Evolutionary conservation across 73 alveolate genomes (phyloP).

Genomic region (Effrenium voratum): DNA sequence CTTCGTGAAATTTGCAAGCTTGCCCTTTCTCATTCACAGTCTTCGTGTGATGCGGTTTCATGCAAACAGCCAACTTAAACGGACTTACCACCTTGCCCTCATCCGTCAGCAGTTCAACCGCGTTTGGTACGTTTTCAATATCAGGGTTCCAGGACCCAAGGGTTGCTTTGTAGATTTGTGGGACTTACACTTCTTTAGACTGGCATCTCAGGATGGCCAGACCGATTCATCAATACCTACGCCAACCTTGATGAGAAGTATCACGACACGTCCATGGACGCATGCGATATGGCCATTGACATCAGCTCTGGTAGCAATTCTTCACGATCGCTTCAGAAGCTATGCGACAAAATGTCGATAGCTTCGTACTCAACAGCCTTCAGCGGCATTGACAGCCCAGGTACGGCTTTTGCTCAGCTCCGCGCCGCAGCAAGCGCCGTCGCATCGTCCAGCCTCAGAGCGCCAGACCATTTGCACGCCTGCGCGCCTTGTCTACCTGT

Average conservation of each 20-base stretch:
- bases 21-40: no score
- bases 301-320: not conserved
- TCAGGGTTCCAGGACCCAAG: no score
- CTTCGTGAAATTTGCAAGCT: no score
- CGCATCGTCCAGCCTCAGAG: not conserved
- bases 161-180: no score
- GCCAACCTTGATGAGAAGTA: not conserved
- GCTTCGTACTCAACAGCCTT: not conserved
- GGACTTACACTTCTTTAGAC: no score
- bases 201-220: not conserved
- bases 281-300: not conserved
- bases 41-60: no score
- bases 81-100: no score
- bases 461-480: not conserved
- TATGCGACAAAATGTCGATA: not conserved
- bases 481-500: not conserved
- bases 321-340: not conserved
- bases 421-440: not conserved
- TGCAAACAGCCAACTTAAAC: no score
- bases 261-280: not conserved
- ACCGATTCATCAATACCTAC: not conserved
- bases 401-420: not conserved
- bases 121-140: no score
- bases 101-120: no score
- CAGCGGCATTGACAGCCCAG: slow-evolving; percentile 23